These are phyloP conservation scores for Cercophora scortea DNA, from an alignment of 495 filamentous ascomycete genomes.

Conservation along the genomic window DNA sequence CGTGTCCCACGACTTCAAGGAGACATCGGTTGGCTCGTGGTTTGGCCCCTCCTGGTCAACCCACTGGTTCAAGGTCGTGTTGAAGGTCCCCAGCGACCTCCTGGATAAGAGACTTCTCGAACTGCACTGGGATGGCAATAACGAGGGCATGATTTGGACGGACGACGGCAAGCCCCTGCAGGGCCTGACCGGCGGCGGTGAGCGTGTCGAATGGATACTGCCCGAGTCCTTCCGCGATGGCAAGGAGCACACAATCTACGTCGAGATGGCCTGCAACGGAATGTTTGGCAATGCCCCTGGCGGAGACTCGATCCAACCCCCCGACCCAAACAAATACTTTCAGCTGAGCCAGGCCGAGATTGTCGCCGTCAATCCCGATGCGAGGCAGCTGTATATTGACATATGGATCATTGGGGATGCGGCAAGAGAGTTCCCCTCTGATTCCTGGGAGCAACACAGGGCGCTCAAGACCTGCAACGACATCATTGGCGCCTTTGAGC, in stretches of 20 bases:
- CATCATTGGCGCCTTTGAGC: slow-evolving; percentile 84
- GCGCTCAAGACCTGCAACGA: slow-evolving; percentile 75
- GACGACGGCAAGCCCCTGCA: slow-evolving; percentile 84
- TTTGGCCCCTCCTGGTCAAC: slow-evolving; percentile 97
- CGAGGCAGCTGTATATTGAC: slow-evolving; percentile 76
- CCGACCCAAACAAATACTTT: slow-evolving; percentile 72
- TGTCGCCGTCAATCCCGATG: slow-evolving; percentile 78
- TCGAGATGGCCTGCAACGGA: slow-evolving; percentile 97
- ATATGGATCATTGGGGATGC: slow-evolving; percentile 94
- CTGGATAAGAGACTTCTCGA: slow-evolving; percentile 69
- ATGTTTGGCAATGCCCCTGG: slow-evolving; percentile 94
- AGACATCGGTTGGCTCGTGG: slow-evolving; percentile 64
- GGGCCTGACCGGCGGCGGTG: slow-evolving; percentile 85
- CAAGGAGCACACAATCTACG: slow-evolving; percentile 79
- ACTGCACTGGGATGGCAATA: slow-evolving; percentile 91
- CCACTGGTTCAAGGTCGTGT: slow-evolving; percentile 87
- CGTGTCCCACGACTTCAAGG: slow-evolving; percentile 65
- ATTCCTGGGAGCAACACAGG: slow-evolving; percentile 80
- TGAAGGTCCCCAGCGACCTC: slow-evolving; percentile 69
- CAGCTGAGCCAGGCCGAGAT: slow-evolving; percentile 74
- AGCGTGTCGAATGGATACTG: slow-evolving; percentile 84
- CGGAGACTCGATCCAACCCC: slow-evolving; percentile 84
- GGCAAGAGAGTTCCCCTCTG: slow-evolving; percentile 67
- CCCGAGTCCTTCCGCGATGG: slow-evolving; percentile 75
- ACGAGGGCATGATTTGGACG: slow-evolving; percentile 85